Percentiles rank a stretch among this genome's conserved stretches.
Conservation (phyloP, 2,329 filamentous ascomycete species). For the Teratosphaeria pseudoeucalypti region DNA sequence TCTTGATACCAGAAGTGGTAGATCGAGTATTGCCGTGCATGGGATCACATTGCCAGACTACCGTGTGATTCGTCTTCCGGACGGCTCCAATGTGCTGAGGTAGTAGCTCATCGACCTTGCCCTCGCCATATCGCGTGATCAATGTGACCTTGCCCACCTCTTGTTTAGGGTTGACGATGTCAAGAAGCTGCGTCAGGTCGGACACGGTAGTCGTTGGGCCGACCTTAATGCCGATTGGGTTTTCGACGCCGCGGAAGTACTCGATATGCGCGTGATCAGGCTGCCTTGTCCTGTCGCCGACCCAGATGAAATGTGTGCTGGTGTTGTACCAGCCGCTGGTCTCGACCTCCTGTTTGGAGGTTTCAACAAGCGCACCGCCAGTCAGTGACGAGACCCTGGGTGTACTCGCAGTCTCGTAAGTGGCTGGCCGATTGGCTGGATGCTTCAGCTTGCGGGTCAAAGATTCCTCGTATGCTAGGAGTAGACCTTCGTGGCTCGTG, state of each 20-base stretch:
- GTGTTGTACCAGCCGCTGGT: conserved; percentile 77
- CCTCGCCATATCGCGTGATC: conserved; percentile 87
- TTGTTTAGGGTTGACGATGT: conserved; percentile 70
- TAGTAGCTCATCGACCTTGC: conserved; percentile 63
- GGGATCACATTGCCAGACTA: conserved; percentile 97
- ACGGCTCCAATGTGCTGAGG: conserved; percentile 83
- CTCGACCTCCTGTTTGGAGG: conserved; percentile 5
- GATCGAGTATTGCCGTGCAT: conserved; percentile 78
- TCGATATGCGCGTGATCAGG: conserved; percentile 90
- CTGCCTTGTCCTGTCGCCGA: conserved; percentile 90
- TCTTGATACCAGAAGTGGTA: conserved; percentile 75
- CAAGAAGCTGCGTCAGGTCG: conserved; percentile 69
- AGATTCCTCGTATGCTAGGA: conserved; percentile 87
- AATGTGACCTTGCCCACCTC: conserved; percentile 91
- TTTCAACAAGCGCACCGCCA: conserved; percentile 11
- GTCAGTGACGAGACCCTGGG: conserved; percentile 12
- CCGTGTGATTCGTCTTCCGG: conserved; percentile 61
- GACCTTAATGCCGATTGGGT: conserved; percentile 94
- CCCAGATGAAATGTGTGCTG: conserved; percentile 95
- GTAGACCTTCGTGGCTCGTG: conserved; percentile 87
- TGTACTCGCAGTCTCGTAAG: conserved; percentile 1
- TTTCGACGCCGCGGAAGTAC: conserved; percentile 92
- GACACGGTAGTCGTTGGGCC: conserved; percentile 69
- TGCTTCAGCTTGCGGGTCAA: conserved; percentile 67
- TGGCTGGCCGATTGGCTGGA: conserved; percentile 37